Conservation (phyloP, 768 basidiomycete genomes). For the Bullera alba region DNA sequence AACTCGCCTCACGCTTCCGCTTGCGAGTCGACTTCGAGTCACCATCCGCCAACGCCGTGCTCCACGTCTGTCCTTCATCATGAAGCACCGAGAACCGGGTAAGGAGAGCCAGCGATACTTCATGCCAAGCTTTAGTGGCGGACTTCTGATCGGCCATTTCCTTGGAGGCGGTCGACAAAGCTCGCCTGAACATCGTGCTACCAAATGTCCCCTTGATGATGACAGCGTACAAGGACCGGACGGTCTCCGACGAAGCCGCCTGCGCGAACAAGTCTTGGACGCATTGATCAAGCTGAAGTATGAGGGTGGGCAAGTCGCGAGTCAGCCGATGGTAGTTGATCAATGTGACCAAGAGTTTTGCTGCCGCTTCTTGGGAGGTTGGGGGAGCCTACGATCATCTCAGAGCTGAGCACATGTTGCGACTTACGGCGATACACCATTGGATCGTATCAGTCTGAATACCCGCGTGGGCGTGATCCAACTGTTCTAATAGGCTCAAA, state of each 20-base stretch:
- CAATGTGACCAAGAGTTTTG: slow-evolving; percentile 6
- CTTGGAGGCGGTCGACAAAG: too few relatives aligned
- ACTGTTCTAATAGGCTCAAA: slow-evolving; percentile 6
- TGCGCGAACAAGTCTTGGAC: not conserved
- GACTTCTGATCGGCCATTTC: too few relatives aligned
- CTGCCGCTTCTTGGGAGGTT: not conserved
- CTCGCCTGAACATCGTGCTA: too few relatives aligned
- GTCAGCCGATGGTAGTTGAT: slow-evolving; percentile 18
- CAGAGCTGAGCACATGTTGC: not conserved
- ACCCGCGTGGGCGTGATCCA: slow-evolving; percentile 17
- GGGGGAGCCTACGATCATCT: not conserved
- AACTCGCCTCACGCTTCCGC: too few relatives aligned
- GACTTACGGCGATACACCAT: slow-evolving; percentile 25
- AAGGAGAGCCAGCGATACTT: too few relatives aligned
- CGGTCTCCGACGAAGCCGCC: not conserved
- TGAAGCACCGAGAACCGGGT: too few relatives aligned
- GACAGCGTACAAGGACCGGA: not conserved
- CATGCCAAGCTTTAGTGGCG: too few relatives aligned
- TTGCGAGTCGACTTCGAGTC: too few relatives aligned
- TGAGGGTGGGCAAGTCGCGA: slow-evolving; percentile 5
- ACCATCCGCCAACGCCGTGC: too few relatives aligned
- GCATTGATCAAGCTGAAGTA: slow-evolving; percentile 3
- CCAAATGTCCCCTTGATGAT: not conserved
- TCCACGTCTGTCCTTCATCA: too few relatives aligned
- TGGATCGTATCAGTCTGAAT: slow-evolving; percentile 8